Evolutionary conservation across 1,284 basidiomycete genomes (phyloP).

Genomic region (Mycosarcoma mackinlayi): DNA sequence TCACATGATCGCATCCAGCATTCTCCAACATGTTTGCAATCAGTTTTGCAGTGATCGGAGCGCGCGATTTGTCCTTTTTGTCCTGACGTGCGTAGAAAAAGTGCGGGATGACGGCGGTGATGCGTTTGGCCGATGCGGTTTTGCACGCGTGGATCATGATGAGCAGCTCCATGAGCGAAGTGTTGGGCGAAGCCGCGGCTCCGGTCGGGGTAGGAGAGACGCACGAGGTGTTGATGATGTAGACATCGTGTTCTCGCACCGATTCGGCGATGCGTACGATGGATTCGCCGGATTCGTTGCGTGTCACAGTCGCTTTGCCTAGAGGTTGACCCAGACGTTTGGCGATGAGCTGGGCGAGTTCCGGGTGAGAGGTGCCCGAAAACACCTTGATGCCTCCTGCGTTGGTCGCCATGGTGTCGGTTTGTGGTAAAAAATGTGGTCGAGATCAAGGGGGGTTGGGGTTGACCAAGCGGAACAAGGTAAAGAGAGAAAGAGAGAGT

Average conservation of each 20-base stretch:
- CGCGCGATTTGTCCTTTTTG: conserved; percentile 99
- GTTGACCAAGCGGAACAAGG: conserved; percentile 38
- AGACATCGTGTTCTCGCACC: conserved; percentile 97
- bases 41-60: conserved; percentile 97
- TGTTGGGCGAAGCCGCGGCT: conserved; percentile 69
- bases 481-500: conserved; percentile 18
- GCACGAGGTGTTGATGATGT: conserved; percentile 96
- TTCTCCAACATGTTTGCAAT: conserved; percentile 99
- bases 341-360: conserved; percentile 92
- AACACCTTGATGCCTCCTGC: conserved; percentile 50
- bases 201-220: conserved; percentile 71
- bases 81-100: conserved; percentile 75
- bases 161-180: conserved; percentile 92
- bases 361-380: conserved; percentile 77
- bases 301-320: conserved; percentile 76
- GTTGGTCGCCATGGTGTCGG: conserved; percentile 19
- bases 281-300: conserved; percentile 91
- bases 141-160: conserved; percentile 99
- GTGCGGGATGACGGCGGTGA: conserved; percentile 82
- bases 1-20: conserved; percentile 95
- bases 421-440: neutral
- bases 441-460: conserved; percentile 6
- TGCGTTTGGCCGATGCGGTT: conserved; percentile 82
- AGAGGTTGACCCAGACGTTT: conserved; percentile 72
- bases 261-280: conserved; percentile 92